Percentiles rank a stretch among this genome's conserved stretches.
phyloP scores from a whole-genome alignment of 768 basidiomycete species.

The Coprinopsis marcescibilis region DNA sequence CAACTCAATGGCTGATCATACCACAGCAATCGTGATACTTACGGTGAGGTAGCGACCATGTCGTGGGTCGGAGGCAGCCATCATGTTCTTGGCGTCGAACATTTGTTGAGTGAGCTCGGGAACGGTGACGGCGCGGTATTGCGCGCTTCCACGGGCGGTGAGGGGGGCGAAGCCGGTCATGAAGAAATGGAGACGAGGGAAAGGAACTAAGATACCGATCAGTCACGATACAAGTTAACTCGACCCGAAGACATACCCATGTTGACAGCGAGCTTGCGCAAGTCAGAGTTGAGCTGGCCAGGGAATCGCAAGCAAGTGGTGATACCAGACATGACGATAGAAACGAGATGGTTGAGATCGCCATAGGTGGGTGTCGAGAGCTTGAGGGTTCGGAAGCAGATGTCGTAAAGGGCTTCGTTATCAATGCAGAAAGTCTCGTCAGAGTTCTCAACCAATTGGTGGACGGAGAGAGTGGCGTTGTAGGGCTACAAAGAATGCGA shows the following conservation, averaged over 20 bases:
- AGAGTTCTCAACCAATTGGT: slow-evolving; percentile 99
- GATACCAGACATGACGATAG: slow-evolving; percentile 97
- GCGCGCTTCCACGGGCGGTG: slow-evolving; percentile 88
- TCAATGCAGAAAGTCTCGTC: slow-evolving; percentile 99
- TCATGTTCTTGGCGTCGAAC: slow-evolving; percentile 99
- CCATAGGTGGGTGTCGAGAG: slow-evolving; percentile 93
- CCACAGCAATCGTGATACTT: slow-evolving; percentile 17
- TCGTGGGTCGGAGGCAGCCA: slow-evolving; percentile 96
- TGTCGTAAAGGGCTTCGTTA: slow-evolving; percentile 98
- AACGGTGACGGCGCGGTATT: slow-evolving; percentile 95
- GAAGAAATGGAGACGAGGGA: slow-evolving; percentile 99
- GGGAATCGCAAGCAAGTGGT: slow-evolving; percentile 99
- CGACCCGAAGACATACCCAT: slow-evolving; percentile 63
- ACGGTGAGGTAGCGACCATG: slow-evolving; percentile 98
- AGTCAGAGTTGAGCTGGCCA: slow-evolving; percentile 98
- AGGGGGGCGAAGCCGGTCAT: slow-evolving; percentile 95
- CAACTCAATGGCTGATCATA: neutral
- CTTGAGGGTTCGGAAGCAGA: slow-evolving; percentile 98
- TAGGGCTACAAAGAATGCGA: slow-evolving; percentile 90
- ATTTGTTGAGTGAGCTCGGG: slow-evolving; percentile 98
- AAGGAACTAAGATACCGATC: slow-evolving; percentile 60
- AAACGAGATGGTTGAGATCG: slow-evolving; percentile 97
- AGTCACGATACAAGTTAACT: neutral
- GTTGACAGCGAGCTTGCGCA: slow-evolving; percentile 98
- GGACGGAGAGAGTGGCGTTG: slow-evolving; percentile 97